Percentiles rank a stretch among this genome's conserved stretches.
These are phyloP conservation scores for Fusarium annulatum DNA, from an alignment of 2,329 filamentous ascomycete species.

Conservation along the genomic window DNA sequence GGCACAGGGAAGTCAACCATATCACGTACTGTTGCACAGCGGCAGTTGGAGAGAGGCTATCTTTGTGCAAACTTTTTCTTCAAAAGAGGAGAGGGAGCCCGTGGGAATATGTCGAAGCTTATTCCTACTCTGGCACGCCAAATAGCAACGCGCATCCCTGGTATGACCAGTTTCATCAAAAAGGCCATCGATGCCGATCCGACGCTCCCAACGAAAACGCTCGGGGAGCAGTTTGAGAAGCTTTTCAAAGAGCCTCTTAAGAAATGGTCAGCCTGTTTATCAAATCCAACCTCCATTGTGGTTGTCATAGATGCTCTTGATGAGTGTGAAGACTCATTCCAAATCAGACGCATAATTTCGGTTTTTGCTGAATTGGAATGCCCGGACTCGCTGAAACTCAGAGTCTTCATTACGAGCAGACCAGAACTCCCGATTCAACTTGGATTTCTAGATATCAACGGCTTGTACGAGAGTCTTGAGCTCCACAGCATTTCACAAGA, in stretches of 20 bases:
- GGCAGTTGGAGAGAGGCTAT: not conserved
- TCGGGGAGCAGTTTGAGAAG: not conserved
- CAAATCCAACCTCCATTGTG: accelerated
- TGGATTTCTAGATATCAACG: not conserved
- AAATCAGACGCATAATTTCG: not conserved
- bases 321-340: not conserved
- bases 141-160: conserved; percentile 28
- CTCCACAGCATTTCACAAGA: not conserved
- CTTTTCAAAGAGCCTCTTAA: not conserved
- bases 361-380: no score
- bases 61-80: conserved; percentile 57
- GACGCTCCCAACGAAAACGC: not conserved
- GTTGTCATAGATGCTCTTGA: not conserved
- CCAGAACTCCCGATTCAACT: not conserved
- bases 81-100: conserved; percentile 51
- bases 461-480: not conserved
- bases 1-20: conserved; percentile 56
- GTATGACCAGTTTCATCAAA: not conserved
- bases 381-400: no score
- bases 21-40: conserved; percentile 52
- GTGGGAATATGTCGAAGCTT: conserved; percentile 49
- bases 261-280: accelerated
- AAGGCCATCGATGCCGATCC: not conserved
- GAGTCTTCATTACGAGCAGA: not conserved
- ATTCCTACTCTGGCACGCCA: conserved; percentile 54